A percentile compares a stretch with the other conserved stretches of the same genome.
These are phyloP conservation scores for Heterobasidion occidentale DNA, from an alignment of 1,284 basidiomycete species.

Conservation along the genomic window DNA sequence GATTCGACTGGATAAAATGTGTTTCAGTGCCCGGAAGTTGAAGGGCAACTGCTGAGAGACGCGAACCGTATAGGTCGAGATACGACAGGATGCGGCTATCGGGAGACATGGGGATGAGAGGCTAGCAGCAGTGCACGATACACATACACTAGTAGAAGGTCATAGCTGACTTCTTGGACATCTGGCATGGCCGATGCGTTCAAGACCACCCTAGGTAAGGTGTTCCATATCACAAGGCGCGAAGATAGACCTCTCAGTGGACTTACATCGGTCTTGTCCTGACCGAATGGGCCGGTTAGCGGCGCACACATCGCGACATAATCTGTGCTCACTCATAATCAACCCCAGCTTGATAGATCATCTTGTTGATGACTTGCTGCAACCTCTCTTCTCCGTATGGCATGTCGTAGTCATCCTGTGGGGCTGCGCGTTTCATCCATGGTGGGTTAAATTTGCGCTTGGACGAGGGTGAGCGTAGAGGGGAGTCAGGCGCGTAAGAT, in stretches of 20 bases:
- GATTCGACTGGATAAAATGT: slow-evolving; percentile 54
- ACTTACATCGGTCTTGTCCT: slow-evolving; percentile 82
- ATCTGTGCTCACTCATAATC: slow-evolving; percentile 64
- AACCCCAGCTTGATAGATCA: slow-evolving; percentile 84
- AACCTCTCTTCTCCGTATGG: slow-evolving; percentile 34
- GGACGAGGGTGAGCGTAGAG: slow-evolving; percentile 14
- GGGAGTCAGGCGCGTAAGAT: slow-evolving; percentile 19
- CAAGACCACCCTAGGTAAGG: slow-evolving; percentile 58
- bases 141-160: slow-evolving; percentile 65
- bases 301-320: not conserved
- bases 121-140: slow-evolving; percentile 7
- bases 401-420: slow-evolving; percentile 16
- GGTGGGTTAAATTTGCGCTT: slow-evolving; percentile 30
- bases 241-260: not conserved
- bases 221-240: not conserved
- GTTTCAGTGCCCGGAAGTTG: slow-evolving; percentile 3
- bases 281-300: not conserved
- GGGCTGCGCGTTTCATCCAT: slow-evolving; percentile 24
- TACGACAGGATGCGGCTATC: slow-evolving; percentile 65
- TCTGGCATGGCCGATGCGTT: slow-evolving; percentile 78
- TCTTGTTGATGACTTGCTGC: slow-evolving; percentile 56
- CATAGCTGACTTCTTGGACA: slow-evolving; percentile 69
- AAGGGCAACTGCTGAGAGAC: not conserved
- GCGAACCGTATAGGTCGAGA: slow-evolving; percentile 69
- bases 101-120: slow-evolving; percentile 5